A percentile compares a stretch with the other conserved stretches of the same genome.
Evolutionary conservation across 352 stramenopile species (phyloP).

Genomic region (Hyaloperonospora arabidopsidis): DNA sequence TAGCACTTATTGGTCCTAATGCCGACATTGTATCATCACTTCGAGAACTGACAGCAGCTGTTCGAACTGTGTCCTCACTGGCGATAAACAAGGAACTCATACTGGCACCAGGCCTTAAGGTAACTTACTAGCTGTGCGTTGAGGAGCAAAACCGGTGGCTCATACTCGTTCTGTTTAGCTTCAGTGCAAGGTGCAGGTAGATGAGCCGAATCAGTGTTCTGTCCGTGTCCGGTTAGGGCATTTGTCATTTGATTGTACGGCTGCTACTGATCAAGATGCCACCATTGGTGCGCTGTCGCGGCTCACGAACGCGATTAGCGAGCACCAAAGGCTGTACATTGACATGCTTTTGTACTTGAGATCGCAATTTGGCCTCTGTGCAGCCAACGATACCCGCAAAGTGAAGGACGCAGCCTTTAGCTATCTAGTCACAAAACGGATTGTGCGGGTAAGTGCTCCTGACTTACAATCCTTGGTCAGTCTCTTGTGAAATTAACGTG

Average conservation of each 20-base stretch:
- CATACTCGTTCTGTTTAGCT: constrained; percentile 31
- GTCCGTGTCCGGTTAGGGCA: constrained; percentile 36
- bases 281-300: constrained; percentile 39
- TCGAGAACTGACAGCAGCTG: constrained; percentile 30
- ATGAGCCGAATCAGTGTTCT: constrained; percentile 16
- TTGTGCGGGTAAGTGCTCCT: constrained; percentile 33
- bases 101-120: constrained; percentile 43
- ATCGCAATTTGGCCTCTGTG: constrained; percentile 35
- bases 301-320: constrained; percentile 30
- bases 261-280: constrained; percentile 34
- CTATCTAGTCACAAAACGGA: constrained; percentile 35
- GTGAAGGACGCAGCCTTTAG: constrained; percentile 40
- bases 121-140: constrained; percentile 13
- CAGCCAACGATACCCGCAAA: constrained; percentile 33
- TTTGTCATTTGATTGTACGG: constrained; percentile 30
- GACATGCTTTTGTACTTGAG: constrained; percentile 38
- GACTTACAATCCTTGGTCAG: not conserved
- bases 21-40: constrained; percentile 56
- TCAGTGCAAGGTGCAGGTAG: constrained; percentile 30
- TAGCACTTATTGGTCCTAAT: constrained; percentile 42
- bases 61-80: constrained; percentile 33
- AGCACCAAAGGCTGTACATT: constrained; percentile 39
- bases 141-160: constrained; percentile 3
- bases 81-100: constrained; percentile 60
- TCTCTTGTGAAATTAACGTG: constrained; percentile 9